A percentile compares a stretch with the other conserved stretches of the same genome.
phyloP scores from a whole-genome alignment of 2,329 filamentous ascomycete genomes.

The Neopestalotiopsis rosae region DNA sequence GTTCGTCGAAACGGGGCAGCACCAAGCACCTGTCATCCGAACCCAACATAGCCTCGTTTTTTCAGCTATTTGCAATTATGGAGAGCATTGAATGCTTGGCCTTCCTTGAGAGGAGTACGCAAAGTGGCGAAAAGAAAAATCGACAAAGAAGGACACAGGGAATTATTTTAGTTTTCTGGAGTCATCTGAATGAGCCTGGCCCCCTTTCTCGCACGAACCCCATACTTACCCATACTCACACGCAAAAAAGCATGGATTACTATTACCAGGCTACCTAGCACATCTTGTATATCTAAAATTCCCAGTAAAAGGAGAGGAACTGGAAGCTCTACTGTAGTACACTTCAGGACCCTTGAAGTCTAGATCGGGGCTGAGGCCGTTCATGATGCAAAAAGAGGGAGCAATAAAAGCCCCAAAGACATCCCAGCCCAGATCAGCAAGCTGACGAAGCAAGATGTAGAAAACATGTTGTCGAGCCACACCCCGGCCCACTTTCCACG shows the following conservation, averaged over 20 bases:
- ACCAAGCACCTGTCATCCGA: not conserved
- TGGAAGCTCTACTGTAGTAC: no score
- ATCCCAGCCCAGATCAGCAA: not conserved
- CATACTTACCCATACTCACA: not conserved
- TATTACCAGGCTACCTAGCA: no score
- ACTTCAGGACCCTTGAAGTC: no score
- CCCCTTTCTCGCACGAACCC: not conserved
- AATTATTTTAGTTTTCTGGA: not conserved
- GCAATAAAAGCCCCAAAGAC: no score
- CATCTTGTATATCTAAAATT: no score
- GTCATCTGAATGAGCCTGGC: not conserved
- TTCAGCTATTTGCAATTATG: not conserved
- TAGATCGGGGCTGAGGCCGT: no score
- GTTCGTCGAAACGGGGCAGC: not conserved
- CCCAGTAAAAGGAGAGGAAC: no score
- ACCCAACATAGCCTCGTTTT: not conserved
- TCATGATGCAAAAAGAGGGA: no score
- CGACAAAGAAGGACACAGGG: not conserved
- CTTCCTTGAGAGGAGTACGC: no score
- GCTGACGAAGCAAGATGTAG: slow-evolving; percentile 9
- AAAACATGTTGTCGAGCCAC: slow-evolving; percentile 12
- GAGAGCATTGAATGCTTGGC: not conserved
- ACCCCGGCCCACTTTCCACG: slow-evolving; percentile 20
- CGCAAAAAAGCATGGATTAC: not conserved
- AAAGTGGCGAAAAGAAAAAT: no score